A percentile compares a stretch with the other conserved stretches of the same genome.
Evolutionary conservation across 1,284 basidiomycete genomes (phyloP).

Genomic region (Boletus smithii): DNA sequence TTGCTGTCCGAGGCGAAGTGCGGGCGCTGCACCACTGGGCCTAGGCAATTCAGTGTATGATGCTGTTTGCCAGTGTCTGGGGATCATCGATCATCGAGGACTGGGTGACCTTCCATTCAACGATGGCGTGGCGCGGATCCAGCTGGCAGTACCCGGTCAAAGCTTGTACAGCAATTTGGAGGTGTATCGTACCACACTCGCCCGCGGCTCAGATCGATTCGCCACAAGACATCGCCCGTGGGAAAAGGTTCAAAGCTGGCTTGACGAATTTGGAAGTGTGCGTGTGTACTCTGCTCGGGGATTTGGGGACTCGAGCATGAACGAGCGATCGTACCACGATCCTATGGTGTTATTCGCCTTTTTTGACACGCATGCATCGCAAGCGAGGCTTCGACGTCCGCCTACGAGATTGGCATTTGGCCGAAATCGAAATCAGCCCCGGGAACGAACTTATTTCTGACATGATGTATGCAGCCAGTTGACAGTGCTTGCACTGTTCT

Average conservation of each 20-base stretch:
- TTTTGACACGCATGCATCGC: background rate
- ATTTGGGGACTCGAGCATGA: background rate
- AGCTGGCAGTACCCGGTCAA: background rate
- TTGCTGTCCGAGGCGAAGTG: slow-evolving; percentile 4
- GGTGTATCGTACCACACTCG: no score
- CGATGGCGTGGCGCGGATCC: background rate
- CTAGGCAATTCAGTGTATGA: background rate
- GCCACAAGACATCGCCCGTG: background rate
- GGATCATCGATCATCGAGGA: background rate
- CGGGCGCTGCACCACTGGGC: background rate
- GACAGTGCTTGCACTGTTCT: background rate
- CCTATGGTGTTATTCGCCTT: background rate
- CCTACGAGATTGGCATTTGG: background rate
- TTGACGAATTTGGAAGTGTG: background rate
- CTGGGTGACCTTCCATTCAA: background rate
- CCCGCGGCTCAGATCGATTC: no score
- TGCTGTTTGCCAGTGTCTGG: no score
- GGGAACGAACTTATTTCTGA: no score
- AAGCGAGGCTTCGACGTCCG: background rate
- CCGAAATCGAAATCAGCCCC: background rate
- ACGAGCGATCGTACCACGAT: background rate
- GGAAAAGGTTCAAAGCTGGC: background rate
- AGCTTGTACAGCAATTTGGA: no score
- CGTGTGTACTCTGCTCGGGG: background rate
- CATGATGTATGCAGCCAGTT: no score